These are phyloP conservation scores for Clarireedia homoeocarpa DNA, from an alignment of 2,329 filamentous ascomycete species.

Conservation along the genomic window DNA sequence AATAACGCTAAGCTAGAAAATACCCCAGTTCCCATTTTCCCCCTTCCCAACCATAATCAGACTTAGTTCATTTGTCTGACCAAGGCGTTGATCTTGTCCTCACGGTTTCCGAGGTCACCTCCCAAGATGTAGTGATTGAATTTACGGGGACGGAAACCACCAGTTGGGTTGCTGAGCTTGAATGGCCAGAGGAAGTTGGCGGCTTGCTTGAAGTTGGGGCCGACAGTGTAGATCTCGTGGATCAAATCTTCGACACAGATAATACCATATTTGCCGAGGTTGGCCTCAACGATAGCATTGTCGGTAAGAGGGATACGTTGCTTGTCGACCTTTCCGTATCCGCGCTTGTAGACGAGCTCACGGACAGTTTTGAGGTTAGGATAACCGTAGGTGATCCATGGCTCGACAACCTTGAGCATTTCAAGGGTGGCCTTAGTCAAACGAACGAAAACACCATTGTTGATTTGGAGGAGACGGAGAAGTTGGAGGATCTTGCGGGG, in stretches of 20 bases:
- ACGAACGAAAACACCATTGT: constrained; percentile 98
- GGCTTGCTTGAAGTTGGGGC: constrained; percentile 99
- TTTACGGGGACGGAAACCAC: constrained; percentile 93
- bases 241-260: constrained; percentile 99
- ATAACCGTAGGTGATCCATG: constrained; percentile 98
- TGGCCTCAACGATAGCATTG: constrained; percentile 95
- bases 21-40: constrained; percentile 7
- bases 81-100: constrained; percentile 51
- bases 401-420: constrained; percentile 98
- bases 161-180: constrained; percentile 98
- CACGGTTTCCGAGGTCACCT: constrained; percentile 96
- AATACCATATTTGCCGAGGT: constrained; percentile 96
- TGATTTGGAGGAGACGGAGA: constrained; percentile 99
- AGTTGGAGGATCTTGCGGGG: constrained; percentile 99
- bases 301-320: constrained; percentile 94
- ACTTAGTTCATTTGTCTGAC: constrained; percentile 15
- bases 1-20: constrained; percentile 15
- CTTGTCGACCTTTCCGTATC: constrained; percentile 98
- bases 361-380: constrained; percentile 99
- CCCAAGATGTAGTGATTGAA: constrained; percentile 53
- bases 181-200: constrained; percentile 99
- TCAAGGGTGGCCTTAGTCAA: constrained; percentile 95
- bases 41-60: neutral
- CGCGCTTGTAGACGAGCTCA: constrained; percentile 99
- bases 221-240: constrained; percentile 98